Evolutionary conservation across 2,329 filamentous ascomycete genomes (phyloP), one percentile per base, ranked within the genome.

Genomic region (Aureobasidium sp.): DNA sequence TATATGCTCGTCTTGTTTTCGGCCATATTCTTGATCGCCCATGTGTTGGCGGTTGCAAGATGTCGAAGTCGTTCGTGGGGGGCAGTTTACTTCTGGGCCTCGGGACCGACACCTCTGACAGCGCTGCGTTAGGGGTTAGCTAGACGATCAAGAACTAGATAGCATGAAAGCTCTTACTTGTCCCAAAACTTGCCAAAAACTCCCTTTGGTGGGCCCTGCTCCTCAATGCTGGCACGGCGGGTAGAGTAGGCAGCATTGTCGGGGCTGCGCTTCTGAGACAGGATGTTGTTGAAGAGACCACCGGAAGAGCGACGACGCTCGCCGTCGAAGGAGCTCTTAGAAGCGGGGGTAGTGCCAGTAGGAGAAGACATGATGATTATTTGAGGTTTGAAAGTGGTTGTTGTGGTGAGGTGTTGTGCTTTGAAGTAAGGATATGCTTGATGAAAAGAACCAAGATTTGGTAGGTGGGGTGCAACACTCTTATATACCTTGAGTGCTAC

Each of bases 131-230:
- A 13, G n/a, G 5, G 1, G 13, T 59, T 48, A 59, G 55, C 34
- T 12, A 29, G 1, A 17, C 27, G 34, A 3, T 10, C 9, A 15
- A 44, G 3, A 36, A 1, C 9, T 5, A n/a, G 4, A 26, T 1
- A 8, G 24, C 12, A 2, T 26, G 10, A 4, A n/a, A 5, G 9
- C 15, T 51, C 65, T 34, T 62, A 65, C 65, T 51, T 62, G 39
- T 66, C 61, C 52, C 64, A 66, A 63, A 66, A 59, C 39, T 61
- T 62, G 20, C 65, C 65, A 29, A 66, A 36, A 26, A 66, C 24
- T 10, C 65, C 65, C 41, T 63, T 61, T 20, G 59, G 47, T 10
- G 59, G 62, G 6, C 50, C 46, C 34, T 65, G 63, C 27, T 66
- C 65, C 39, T 51, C 62, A n/a, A 66, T 46, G 15, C 63, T 65